These are phyloP conservation scores for Gnomoniopsis smithogilvyi DNA, from an alignment of 2,329 filamentous ascomycete genomes.

Conservation along the genomic window DNA sequence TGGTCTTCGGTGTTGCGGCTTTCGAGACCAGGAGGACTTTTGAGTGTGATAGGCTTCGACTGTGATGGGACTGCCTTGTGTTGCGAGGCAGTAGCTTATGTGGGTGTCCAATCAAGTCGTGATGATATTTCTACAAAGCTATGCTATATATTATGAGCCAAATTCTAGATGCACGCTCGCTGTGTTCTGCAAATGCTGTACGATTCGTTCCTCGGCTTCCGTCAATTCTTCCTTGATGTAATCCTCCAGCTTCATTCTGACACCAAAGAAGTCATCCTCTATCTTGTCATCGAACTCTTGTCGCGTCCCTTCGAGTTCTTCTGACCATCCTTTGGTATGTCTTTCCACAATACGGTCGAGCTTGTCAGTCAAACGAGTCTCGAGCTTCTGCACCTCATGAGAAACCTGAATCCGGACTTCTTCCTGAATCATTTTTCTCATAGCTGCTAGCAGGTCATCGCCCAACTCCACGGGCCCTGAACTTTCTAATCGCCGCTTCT, in stretches of 20 bases:
- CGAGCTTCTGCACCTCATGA: not conserved
- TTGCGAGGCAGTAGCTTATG: too few species aligned
- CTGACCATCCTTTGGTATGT: not conserved
- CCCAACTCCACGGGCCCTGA: not conserved
- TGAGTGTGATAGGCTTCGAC: too few species aligned
- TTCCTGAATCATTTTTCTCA: not conserved
- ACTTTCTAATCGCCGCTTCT: not conserved
- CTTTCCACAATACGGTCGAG: not conserved
- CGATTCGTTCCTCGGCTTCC: constrained; percentile 6
- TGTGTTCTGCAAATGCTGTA: constrained; percentile 4
- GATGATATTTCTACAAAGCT: too few species aligned
- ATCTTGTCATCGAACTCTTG: constrained; percentile 4
- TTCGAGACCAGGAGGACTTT: too few species aligned
- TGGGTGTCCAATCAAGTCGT: too few species aligned
- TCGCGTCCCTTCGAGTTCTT: not conserved
- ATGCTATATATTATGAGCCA: not conserved
- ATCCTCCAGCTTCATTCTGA: constrained; percentile 3
- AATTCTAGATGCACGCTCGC: constrained; percentile 2
- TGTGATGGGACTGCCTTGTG: too few species aligned
- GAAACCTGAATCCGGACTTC: not conserved
- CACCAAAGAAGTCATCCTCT: constrained; percentile 3
- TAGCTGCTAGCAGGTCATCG: not conserved
- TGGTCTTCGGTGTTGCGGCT: too few species aligned
- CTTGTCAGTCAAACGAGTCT: constrained; percentile 1
- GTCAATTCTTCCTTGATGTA: constrained; percentile 9